Conservation (phyloP, 2,329 filamentous ascomycete genomes). For the Pyrenochaeta sp. region DNA sequence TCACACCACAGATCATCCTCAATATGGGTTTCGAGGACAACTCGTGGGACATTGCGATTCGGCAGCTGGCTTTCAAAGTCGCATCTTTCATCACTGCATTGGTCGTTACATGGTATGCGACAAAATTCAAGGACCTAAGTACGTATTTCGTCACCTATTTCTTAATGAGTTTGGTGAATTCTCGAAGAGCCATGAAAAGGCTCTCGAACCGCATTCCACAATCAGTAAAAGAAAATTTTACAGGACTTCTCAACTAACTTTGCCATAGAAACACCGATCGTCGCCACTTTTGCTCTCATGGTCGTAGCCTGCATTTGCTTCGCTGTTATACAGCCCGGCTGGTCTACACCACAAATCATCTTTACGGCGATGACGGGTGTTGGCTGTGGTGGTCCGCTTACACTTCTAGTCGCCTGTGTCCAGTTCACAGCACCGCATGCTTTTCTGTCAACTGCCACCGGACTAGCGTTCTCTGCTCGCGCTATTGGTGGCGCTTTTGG, state of each 20-base stretch:
- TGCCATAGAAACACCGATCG: slow-evolving; percentile 31
- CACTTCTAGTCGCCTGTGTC: slow-evolving; percentile 41
- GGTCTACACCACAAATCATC: slow-evolving; percentile 35
- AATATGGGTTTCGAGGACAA: slow-evolving; percentile 43
- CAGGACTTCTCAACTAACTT: background rate
- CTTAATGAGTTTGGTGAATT: no score
- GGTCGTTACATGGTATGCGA: slow-evolving; percentile 38
- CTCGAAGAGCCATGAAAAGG: no score
- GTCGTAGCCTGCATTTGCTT: slow-evolving; percentile 37
- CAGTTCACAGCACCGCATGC: slow-evolving; percentile 44
- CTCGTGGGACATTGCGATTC: slow-evolving; percentile 40
- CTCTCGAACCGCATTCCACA: no score
- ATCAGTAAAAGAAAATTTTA: no score
- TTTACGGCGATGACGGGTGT: slow-evolving; percentile 39
- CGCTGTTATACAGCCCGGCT: slow-evolving; percentile 33
- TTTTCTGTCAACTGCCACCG: slow-evolving; percentile 41
- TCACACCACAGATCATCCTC: slow-evolving; percentile 43
- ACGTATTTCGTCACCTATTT: background rate
- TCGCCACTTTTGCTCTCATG: slow-evolving; percentile 39
- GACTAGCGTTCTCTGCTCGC: slow-evolving; percentile 43
- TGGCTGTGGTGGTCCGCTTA: slow-evolving; percentile 39
- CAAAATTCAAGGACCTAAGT: slow-evolving; percentile 40
- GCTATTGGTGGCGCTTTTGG: slow-evolving; percentile 45
- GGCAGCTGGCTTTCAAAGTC: slow-evolving; percentile 39
- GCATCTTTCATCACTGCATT: slow-evolving; percentile 31